These are phyloP conservation scores for Kandelia obovata DNA, from an alignment of 345 rosid species.

Conservation along the genomic window DNA sequence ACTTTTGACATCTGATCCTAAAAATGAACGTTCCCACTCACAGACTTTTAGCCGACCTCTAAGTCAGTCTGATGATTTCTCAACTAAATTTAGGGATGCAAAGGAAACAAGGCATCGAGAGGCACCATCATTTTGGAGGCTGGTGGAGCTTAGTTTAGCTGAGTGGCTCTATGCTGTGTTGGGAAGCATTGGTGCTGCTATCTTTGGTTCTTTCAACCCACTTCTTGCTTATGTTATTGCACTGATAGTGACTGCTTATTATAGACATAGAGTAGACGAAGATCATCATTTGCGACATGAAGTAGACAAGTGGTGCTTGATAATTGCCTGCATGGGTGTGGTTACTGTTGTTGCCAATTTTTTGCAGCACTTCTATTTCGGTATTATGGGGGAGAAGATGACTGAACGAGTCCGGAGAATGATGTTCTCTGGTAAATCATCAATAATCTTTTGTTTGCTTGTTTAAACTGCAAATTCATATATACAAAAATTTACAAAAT, in stretches of 20 bases:
- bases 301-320: conserved; percentile 94
- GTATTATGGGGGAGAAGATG: conserved; percentile 99
- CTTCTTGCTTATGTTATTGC: conserved; percentile 94
- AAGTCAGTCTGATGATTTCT: conserved; percentile 71
- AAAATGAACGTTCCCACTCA: conserved; percentile 92
- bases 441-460: conserved; percentile 10
- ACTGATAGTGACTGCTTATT: conserved; percentile 76
- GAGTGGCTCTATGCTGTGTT: conserved; percentile 98
- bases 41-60: conserved; percentile 94
- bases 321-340: conserved; percentile 96
- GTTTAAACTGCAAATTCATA: background rate
- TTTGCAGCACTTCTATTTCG: conserved; percentile 97
- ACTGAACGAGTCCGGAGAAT: conserved; percentile 94
- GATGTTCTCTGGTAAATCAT: conserved; percentile 93
- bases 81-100: conserved; percentile 43
- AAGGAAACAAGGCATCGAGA: conserved; percentile 51
- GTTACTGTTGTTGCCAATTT: conserved; percentile 97
- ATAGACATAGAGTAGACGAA: conserved; percentile 24
- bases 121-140: conserved; percentile 85
- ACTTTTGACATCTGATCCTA: conserved; percentile 87
- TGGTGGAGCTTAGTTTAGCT: conserved; percentile 90
- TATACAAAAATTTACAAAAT: background rate
- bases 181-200: conserved; percentile 98
- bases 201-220: conserved; percentile 97
- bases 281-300: conserved; percentile 56